Evolutionary conservation across 2,329 filamentous ascomycete species (phyloP).

Genomic region (Penicillium nordicum): DNA sequence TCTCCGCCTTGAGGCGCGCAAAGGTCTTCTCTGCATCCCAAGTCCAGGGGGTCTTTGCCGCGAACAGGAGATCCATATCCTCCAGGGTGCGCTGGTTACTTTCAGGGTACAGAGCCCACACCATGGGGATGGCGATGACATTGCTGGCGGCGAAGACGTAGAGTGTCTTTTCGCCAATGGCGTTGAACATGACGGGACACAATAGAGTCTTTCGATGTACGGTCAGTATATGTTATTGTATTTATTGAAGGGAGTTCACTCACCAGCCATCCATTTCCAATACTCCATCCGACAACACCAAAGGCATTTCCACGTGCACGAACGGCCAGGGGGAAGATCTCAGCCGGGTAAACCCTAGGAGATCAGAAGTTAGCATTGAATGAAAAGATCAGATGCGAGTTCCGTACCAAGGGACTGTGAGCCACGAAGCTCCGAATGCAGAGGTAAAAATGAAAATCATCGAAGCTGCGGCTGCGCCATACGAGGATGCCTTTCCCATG

Average conservation of each 20-base stretch:
- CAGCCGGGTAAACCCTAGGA: slow-evolving; percentile 59
- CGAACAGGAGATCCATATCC: slow-evolving; percentile 72
- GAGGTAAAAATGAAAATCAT: slow-evolving; percentile 69
- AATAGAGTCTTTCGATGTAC: slow-evolving; percentile 43
- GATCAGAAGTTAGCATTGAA: neutral
- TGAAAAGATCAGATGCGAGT: neutral
- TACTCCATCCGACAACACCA: slow-evolving; percentile 72
- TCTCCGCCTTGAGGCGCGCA: slow-evolving; percentile 58
- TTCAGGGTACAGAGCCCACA: slow-evolving; percentile 72
- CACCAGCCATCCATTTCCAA: slow-evolving; percentile 67
- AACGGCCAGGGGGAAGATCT: slow-evolving; percentile 69
- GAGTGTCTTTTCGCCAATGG: slow-evolving; percentile 66
- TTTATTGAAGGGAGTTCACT: slow-evolving; percentile 24
- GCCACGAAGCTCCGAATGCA: slow-evolving; percentile 63
- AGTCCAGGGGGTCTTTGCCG: slow-evolving; percentile 62
- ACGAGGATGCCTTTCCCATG: slow-evolving; percentile 47
- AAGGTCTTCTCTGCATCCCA: slow-evolving; percentile 70
- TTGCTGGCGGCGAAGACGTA: slow-evolving; percentile 72
- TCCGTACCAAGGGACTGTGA: slow-evolving; percentile 52
- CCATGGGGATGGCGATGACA: slow-evolving; percentile 62
- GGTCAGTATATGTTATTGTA: slow-evolving; percentile 9
- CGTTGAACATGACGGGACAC: slow-evolving; percentile 59
- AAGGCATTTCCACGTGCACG: slow-evolving; percentile 72
- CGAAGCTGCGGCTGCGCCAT: slow-evolving; percentile 63
- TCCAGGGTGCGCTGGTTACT: slow-evolving; percentile 71